Conservation (phyloP, 257 asterid species). For the Rubia yunnanensis region DNA sequence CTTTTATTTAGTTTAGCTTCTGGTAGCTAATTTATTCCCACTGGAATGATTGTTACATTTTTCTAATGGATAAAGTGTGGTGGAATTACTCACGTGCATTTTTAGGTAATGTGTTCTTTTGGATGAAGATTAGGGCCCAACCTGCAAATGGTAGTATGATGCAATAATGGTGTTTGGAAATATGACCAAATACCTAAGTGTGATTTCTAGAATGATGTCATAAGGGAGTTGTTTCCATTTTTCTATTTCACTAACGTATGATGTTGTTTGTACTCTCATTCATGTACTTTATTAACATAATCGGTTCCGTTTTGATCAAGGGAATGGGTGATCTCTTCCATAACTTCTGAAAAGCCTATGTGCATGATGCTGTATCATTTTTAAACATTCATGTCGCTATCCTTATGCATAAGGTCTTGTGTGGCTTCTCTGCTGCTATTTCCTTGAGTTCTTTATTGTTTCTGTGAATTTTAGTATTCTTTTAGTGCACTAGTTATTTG, state of each 20-base stretch:
- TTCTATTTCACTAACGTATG: background rate
- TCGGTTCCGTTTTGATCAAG: background rate
- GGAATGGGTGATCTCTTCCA: too few relatives aligned
- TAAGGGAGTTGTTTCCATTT: background rate
- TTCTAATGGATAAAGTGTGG: background rate
- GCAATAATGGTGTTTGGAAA: background rate
- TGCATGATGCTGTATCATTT: background rate
- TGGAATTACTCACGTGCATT: slow-evolving; percentile 2
- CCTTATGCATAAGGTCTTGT: background rate
- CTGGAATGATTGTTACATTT: background rate
- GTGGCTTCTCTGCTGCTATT: background rate
- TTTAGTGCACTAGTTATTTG: background rate
- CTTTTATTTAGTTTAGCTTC: background rate
- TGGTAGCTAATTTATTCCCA: background rate
- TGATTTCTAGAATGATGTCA: background rate
- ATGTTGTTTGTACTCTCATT: background rate
- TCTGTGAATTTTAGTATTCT: background rate
- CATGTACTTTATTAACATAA: background rate
- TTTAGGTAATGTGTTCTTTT: background rate
- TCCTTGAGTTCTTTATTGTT: background rate
- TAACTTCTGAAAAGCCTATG: background rate
- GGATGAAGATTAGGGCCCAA: background rate
- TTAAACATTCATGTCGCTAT: background rate
- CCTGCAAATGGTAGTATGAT: background rate
- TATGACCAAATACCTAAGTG: background rate